phyloP scores from a whole-genome alignment of 2,329 filamentous ascomycete species.

The Monilinia aucupariae region DNA sequence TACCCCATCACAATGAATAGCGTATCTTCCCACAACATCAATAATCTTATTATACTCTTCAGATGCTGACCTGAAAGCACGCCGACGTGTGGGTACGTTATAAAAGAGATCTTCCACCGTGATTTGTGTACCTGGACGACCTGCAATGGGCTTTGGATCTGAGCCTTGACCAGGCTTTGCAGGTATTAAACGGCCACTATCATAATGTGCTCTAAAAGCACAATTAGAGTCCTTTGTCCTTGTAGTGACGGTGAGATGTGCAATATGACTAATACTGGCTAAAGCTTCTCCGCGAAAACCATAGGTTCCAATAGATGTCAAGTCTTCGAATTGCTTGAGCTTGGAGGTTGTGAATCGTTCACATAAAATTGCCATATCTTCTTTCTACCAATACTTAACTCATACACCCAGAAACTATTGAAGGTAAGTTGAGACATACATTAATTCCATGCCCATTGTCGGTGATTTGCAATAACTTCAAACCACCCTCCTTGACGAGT shows the following conservation, averaged over 20 bases:
- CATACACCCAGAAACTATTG: background rate
- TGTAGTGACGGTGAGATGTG: slow-evolving; percentile 90
- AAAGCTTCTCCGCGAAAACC: slow-evolving; percentile 96
- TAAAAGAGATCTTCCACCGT: slow-evolving; percentile 97
- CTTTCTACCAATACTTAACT: slow-evolving; percentile 53
- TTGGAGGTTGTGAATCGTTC: slow-evolving; percentile 97
- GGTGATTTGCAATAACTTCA: slow-evolving; percentile 93
- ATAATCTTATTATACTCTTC: slow-evolving; percentile 98
- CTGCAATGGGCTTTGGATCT: slow-evolving; percentile 83
- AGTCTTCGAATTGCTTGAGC: slow-evolving; percentile 85
- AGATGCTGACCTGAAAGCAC: slow-evolving; percentile 82
- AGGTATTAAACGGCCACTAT: slow-evolving; percentile 72
- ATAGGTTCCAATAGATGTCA: slow-evolving; percentile 86
- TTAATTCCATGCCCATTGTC: slow-evolving; percentile 96
- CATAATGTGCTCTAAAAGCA: slow-evolving; percentile 86
- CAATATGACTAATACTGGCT: slow-evolving; percentile 97
- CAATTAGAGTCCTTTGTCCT: slow-evolving; percentile 82
- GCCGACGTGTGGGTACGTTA: slow-evolving; percentile 82
- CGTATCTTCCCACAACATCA: slow-evolving; percentile 88
- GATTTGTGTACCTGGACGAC: slow-evolving; percentile 86
- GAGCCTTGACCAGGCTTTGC: slow-evolving; percentile 81
- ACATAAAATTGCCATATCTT: slow-evolving; percentile 86
- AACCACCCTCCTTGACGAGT: slow-evolving; percentile 85
- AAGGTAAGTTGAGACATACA: slow-evolving; percentile 45
- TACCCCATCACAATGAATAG: slow-evolving; percentile 85